Conservation (phyloP, 1,284 basidiomycete species). For the Moniliella sp. region DNA sequence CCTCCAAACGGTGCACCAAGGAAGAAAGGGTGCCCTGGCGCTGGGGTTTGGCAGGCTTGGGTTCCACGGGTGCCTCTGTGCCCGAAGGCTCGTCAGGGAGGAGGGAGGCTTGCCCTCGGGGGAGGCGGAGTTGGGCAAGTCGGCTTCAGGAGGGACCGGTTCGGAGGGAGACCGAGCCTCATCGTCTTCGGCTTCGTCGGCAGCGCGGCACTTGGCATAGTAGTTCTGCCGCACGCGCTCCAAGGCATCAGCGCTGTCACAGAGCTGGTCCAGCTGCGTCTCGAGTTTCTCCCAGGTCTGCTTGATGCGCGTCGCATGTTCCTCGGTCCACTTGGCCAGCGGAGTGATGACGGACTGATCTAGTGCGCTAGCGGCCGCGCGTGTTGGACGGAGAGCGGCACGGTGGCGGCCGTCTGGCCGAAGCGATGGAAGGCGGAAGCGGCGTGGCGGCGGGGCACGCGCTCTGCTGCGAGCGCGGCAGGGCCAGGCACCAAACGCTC, state of each 20-base stretch:
- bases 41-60: no score
- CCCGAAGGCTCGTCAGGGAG: no score
- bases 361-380: slow-evolving; percentile 13
- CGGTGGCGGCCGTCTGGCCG: slow-evolving; percentile 12
- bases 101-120: no score
- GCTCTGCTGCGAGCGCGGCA: neutral
- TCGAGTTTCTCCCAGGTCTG: slow-evolving; percentile 25
- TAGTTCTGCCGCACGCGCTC: slow-evolving; percentile 16
- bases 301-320: slow-evolving; percentile 13
- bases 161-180: slow-evolving; percentile 18
- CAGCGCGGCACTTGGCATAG: slow-evolving; percentile 22
- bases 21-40: no score
- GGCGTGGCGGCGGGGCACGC: slow-evolving; percentile 2
- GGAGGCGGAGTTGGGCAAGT: no score
- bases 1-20: no score
- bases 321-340: slow-evolving; percentile 19
- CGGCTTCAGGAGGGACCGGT: neutral
- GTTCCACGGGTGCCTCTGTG: no score
- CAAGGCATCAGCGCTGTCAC: slow-evolving; percentile 15
- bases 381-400: slow-evolving; percentile 14
- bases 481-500: neutral
- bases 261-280: slow-evolving; percentile 11
- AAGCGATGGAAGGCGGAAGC: neutral
- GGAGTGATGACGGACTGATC: slow-evolving; percentile 16
- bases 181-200: slow-evolving; percentile 31